Conservation (phyloP, 768 basidiomycete species). For the Tricholoma hemisulphureum region DNA sequence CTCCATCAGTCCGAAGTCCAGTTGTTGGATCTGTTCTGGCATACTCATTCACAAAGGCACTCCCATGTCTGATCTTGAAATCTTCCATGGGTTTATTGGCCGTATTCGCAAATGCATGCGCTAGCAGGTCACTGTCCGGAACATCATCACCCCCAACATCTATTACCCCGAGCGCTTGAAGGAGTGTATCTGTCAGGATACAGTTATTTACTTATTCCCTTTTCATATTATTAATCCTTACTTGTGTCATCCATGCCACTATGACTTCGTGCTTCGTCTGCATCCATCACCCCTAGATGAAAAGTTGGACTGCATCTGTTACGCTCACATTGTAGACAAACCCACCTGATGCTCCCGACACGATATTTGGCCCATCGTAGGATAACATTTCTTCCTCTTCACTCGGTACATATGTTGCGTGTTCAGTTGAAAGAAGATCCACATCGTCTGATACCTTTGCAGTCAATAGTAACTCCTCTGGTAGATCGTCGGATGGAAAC, state of each 20-base stretch:
- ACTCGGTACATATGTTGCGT: too few relatives aligned
- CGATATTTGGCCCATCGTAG: too few relatives aligned
- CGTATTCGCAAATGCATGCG: not conserved
- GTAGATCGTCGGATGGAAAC: not conserved
- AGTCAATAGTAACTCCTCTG: not conserved
- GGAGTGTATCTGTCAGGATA: not conserved
- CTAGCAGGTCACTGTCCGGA: not conserved
- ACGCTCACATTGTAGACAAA: too few relatives aligned
- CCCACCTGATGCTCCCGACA: too few relatives aligned
- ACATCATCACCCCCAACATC: not conserved
- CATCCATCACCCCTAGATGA: too few relatives aligned
- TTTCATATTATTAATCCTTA: not conserved
- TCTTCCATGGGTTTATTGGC: conserved; percentile 1
- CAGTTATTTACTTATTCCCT: not conserved
- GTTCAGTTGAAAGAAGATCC: too few relatives aligned
- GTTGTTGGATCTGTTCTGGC: not conserved
- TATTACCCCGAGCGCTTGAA: not conserved
- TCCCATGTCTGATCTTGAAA: not conserved
- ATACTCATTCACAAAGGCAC: conserved; percentile 11
- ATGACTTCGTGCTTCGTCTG: too few relatives aligned
- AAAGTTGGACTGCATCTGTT: too few relatives aligned
- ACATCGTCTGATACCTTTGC: not conserved
- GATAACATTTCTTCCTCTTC: too few relatives aligned
- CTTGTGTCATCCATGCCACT: not conserved
- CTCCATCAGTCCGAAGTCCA: not conserved